A percentile compares a stretch with the other conserved stretches of the same genome.
Evolutionary conservation across 352 stramenopile species (phyloP).

Genomic region (Phytophthora cryptogea): DNA sequence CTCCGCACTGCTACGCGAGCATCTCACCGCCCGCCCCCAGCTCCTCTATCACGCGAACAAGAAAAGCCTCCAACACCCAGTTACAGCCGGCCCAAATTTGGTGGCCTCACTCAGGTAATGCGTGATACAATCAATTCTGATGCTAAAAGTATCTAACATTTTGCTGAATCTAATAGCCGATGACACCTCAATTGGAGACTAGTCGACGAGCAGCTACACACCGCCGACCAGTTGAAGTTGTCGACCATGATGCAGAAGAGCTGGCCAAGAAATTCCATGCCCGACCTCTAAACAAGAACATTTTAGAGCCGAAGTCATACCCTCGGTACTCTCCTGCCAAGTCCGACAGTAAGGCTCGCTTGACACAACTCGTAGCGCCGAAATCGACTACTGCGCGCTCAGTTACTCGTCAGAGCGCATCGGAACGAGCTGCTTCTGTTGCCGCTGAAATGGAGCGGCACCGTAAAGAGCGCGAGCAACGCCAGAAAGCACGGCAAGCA

Average conservation of each 20-base stretch:
- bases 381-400: constrained; percentile 52
- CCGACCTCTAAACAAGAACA: constrained; percentile 56
- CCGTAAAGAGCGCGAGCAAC: constrained; percentile 48
- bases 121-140: background rate
- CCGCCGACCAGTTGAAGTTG: constrained; percentile 55
- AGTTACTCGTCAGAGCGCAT: constrained; percentile 34
- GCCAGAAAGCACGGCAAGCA: constrained; percentile 35
- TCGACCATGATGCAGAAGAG: constrained; percentile 78
- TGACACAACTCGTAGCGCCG: constrained; percentile 50
- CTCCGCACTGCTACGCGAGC: constrained; percentile 50
- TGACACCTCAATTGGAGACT: constrained; percentile 73
- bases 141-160: constrained; percentile 4
- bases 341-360: constrained; percentile 31
- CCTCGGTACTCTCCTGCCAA: constrained; percentile 36
- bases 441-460: constrained; percentile 43
- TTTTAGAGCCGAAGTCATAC: constrained; percentile 49
- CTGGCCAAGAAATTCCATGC: constrained; percentile 81
- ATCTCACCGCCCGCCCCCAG: constrained; percentile 33
- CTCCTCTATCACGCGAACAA: constrained; percentile 27
- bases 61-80: constrained; percentile 29
- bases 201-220: constrained; percentile 56
- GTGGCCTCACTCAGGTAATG: constrained; percentile 49
- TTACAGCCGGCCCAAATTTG: constrained; percentile 32
- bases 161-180: constrained; percentile 36
- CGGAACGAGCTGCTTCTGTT: constrained; percentile 37